Base-by-base conservation (phyloP, 2,329 filamentous ascomycete genomes). In the Chrysosporium keratinophilum region DNA sequence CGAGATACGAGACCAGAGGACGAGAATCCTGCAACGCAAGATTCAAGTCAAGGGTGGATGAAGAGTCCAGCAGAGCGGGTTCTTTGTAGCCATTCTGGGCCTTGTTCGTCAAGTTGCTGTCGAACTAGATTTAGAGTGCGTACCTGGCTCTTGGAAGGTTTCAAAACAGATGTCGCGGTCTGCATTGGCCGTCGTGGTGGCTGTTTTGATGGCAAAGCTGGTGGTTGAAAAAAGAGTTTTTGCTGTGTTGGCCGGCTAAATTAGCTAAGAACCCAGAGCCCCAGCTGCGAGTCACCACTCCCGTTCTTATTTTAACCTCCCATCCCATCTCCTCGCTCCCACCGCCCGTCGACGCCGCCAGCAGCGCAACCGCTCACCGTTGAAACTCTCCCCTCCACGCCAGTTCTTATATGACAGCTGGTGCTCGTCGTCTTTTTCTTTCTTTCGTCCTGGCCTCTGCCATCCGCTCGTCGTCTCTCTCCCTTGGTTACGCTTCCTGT, bases 251-350 rank as follows among this genome's bases (percentile, higher is more conserved):
- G 35, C n/a, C n/a, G n/a, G n/a, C 35, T 39, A 37, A 14, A 39
- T 48, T 48, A 48, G 45, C 45, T 48, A 48, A 48, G 41, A 44
- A 44, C 31, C 15, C 28, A n/a, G 28, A 28, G 23, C 40, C 10
- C 28, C 48, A 50, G 39, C 48, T 46, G 41, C 33, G 17, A 35
- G 41, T 52, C 50, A 45, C 41, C 42, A 31, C 39, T 43, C 43
- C 43, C 31, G 37, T 45, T 46, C 50, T 52, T 52, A 52, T 52
- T 52, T 52, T 52, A 46, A 52, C 50, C 50, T 52, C 50, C 39
- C 50, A 41, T 52, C 50, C 50, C 50, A 52, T 43, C 33, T 37
- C 33, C 35, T 12, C n/a, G 11, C 35, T 12, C n/a, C 35, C 35
- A 37, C n/a, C 35, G 10, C 35, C n/a, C 41, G 37, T 41, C 41